Evolutionary conservation across 768 basidiomycete genomes (phyloP), one percentile per base, ranked within the genome.

Genomic region (Lentinula edodes): DNA sequence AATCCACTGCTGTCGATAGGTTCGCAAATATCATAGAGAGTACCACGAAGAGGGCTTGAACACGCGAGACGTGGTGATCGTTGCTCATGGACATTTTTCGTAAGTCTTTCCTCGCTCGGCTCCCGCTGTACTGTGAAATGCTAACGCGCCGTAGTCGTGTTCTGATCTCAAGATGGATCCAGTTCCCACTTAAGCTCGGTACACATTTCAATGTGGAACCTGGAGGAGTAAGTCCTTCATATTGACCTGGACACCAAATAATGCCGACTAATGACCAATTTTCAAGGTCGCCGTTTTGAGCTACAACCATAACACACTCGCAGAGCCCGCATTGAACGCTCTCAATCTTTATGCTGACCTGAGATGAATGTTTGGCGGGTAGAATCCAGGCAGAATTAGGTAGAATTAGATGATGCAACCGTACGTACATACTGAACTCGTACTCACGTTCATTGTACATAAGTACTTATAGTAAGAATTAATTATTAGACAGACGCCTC

Each of bases 131-230:
- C 94, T 72, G 87, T 90, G 18, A n/a, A n/a, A n/a, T 38, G 20
- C 16, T 38, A 5, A 38, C 41, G 9, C 6, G 18, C 13, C 28
- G 8, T 71, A 91, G 83, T 58, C 83, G 90, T 43, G 82, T 83
- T 52, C 77, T 93, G 66, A 89, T 95, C 58, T 78, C 91, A 13
- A 88, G 93, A 52, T 96, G 93, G 93, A 84, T 90, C 63, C 74
- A 81, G 28, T 84, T 91, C 67, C 84, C 86, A 3, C 75, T 92
- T 48, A 39, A 15, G 16, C 41, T 66, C 88, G 88, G 89, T 13
- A 86, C 87, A 2, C 86, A 88, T 71, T 91, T 93, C 73, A 88
- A 89, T 61, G 87, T 92, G n/a, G 91, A 91, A 69, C 86, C 93
- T 12, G 90, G 87, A 69, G 88, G 90, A 59, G 88, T 93, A 74